A percentile compares a stretch with the other conserved stretches of the same genome.
Conservation (phyloP, 2,329 filamentous ascomycete species). For the Periglandula ipomoeae region DNA sequence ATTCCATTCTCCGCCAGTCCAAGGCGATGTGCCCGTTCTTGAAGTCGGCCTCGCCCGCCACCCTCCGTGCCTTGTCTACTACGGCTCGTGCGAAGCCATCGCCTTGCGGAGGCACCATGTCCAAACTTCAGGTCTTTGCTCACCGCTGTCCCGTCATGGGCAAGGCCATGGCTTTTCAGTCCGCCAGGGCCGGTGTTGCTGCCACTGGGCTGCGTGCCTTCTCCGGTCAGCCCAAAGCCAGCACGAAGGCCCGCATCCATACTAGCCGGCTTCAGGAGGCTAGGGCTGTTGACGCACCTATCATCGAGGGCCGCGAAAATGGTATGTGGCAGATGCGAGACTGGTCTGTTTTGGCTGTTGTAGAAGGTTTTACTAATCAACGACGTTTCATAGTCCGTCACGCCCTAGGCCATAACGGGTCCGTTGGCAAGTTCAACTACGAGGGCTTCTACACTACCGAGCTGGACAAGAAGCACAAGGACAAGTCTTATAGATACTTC, state of each 20-base stretch:
- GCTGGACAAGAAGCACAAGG: constrained; percentile 97
- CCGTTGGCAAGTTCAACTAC: constrained; percentile 69
- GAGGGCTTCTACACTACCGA: constrained; percentile 80
- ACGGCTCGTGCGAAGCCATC: constrained; percentile 57
- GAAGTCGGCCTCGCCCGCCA: constrained; percentile 85
- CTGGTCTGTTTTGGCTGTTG: background rate
- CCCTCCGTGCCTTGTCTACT: constrained; percentile 80
- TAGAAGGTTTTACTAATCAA: background rate
- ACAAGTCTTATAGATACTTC: constrained; percentile 99
- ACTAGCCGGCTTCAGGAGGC: constrained; percentile 72
- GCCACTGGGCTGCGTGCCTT: constrained; percentile 42
- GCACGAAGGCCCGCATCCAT: constrained; percentile 71
- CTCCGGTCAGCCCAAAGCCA: constrained; percentile 40
- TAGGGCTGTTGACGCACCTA: constrained; percentile 57
- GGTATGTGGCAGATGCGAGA: constrained; percentile 28
- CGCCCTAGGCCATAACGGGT: constrained; percentile 1
- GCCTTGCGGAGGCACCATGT: constrained; percentile 85
- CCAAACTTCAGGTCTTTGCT: constrained; percentile 88
- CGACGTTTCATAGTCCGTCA: background rate
- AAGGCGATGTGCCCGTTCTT: constrained; percentile 96
- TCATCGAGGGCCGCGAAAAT: constrained; percentile 39
- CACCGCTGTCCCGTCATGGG: constrained; percentile 98
- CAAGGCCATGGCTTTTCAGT: constrained; percentile 88
- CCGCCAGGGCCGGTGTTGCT: constrained; percentile 42
- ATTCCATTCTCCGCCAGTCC: constrained; percentile 88